Conservation (phyloP, 2,329 filamentous ascomycete species). For the Ophiobolus disseminans region DNA sequence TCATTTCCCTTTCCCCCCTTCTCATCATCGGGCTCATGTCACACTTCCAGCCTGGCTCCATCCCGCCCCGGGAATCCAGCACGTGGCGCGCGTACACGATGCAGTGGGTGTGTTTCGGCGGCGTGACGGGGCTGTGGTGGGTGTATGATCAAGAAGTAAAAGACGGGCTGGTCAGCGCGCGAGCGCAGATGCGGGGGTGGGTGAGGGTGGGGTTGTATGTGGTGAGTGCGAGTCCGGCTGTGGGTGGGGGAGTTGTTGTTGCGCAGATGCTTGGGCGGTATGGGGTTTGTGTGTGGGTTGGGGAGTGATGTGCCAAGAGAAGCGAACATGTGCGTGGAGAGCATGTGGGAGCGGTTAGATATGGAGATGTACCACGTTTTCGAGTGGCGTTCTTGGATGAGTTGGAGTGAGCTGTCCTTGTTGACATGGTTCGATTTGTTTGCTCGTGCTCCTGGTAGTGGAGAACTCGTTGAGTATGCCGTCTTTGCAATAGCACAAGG, state of each 20-base stretch:
- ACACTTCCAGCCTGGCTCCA: constrained; percentile 26
- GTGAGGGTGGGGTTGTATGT: constrained; percentile 9
- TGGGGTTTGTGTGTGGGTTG: constrained; percentile 26
- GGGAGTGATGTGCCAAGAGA: constrained; percentile 13
- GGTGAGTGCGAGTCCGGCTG: constrained; percentile 18
- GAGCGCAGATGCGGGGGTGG: constrained; percentile 5
- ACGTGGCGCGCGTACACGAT: constrained; percentile 32
- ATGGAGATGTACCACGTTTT: too few species aligned
- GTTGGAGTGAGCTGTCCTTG: too few species aligned
- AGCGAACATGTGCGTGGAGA: too few species aligned
- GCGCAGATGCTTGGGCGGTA: constrained; percentile 38
- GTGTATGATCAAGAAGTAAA: constrained; percentile 23
- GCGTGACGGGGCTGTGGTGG: constrained; percentile 18
- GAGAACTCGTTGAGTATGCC: too few species aligned
- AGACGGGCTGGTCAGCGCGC: constrained; percentile 5
- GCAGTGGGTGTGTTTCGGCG: constrained; percentile 28
- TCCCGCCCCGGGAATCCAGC: constrained; percentile 16
- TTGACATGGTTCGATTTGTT: too few species aligned
- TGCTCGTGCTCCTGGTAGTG: too few species aligned
- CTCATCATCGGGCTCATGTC: constrained; percentile 32
- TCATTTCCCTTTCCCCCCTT: constrained; percentile 24
- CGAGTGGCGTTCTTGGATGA: too few species aligned
- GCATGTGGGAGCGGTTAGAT: too few species aligned
- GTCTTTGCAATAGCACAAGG: too few species aligned
- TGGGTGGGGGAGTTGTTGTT: constrained; percentile 38